These are phyloP conservation scores for Trichocladium uniseriatum DNA, from an alignment of 495 filamentous ascomycete species.

Conservation along the genomic window DNA sequence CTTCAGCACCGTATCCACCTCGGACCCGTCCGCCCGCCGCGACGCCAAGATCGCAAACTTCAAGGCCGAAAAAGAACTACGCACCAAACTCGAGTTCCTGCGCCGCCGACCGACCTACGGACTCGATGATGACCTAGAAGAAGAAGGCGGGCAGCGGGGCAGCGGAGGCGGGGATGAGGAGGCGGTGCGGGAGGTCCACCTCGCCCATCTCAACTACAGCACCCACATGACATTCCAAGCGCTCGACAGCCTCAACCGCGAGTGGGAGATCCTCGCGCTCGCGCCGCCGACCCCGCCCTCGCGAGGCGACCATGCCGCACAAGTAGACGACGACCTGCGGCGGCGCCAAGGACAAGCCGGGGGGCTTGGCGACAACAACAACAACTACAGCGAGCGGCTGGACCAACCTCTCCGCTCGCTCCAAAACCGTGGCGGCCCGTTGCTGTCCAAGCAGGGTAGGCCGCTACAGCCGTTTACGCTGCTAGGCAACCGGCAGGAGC, in stretches of 20 bases:
- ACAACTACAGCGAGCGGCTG: conserved; percentile 63
- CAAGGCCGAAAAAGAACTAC: conserved; percentile 76
- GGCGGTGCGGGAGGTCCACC: conserved; percentile 64
- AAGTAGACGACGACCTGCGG: conserved; percentile 42
- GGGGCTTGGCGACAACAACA: conserved; percentile 23
- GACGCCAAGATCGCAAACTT: conserved; percentile 81
- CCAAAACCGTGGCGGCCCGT: conserved; percentile 52
- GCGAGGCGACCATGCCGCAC: not conserved
- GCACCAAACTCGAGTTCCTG: conserved; percentile 60
- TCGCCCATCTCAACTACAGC: conserved; percentile 61
- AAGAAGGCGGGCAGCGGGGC: conserved; percentile 51
- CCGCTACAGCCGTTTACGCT: conserved; percentile 89
- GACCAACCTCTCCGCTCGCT: conserved; percentile 46
- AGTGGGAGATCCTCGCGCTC: conserved; percentile 69
- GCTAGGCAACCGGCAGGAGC: conserved; percentile 62
- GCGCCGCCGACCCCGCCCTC: conserved; percentile 39
- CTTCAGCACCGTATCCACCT: conserved; percentile 57
- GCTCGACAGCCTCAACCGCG: conserved; percentile 73
- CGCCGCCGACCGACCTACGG: conserved; percentile 35
- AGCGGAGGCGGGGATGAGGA: conserved; percentile 64
- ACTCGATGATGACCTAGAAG: conserved; percentile 24
- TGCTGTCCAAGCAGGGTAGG: conserved; percentile 73
- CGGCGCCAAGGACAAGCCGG: conserved; percentile 27
- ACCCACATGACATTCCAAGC: conserved; percentile 76
- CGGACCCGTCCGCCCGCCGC: conserved; percentile 63